Percentiles rank a stretch among this genome's conserved stretches.
phyloP scores from a whole-genome alignment of 202 grass and related monocot species.

The Alloteropsis angusta region DNA sequence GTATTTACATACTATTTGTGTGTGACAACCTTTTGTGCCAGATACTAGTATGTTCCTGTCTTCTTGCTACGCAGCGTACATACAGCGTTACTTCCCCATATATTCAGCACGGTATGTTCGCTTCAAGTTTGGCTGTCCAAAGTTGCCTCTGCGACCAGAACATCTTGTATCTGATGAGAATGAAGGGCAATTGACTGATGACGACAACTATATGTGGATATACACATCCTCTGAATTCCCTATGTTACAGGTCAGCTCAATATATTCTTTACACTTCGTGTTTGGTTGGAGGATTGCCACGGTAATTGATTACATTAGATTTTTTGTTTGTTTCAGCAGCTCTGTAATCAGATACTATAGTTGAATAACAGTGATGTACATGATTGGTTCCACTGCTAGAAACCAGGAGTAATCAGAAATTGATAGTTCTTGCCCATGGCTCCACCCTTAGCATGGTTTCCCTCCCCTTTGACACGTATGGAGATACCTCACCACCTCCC shows the following conservation, averaged over 20 bases:
- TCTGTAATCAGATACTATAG: too few relatives aligned
- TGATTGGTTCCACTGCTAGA: too few relatives aligned
- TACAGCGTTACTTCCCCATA: conserved; percentile 49
- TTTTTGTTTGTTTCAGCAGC: too few relatives aligned
- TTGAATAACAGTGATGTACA: too few relatives aligned
- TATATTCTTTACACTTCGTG: background rate
- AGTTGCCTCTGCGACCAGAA: conserved; percentile 20
- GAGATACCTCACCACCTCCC: too few relatives aligned
- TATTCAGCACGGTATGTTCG: conserved; percentile 58
- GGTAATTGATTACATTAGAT: too few relatives aligned
- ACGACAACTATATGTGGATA: conserved; percentile 51
- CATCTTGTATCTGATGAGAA: conserved; percentile 31
- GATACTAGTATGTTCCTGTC: background rate
- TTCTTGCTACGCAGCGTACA: conserved; percentile 35
- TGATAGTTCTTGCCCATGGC: too few relatives aligned
- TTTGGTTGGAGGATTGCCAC: too few relatives aligned
- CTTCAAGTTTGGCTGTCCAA: conserved; percentile 52
- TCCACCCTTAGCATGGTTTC: too few relatives aligned
- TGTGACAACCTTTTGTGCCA: background rate
- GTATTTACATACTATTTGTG: background rate
- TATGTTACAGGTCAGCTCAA: conserved; percentile 53
- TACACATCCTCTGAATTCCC: conserved; percentile 54
- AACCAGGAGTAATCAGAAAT: too few relatives aligned
- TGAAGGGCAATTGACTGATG: conserved; percentile 34
- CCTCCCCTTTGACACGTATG: too few relatives aligned